Conservation (phyloP, 768 basidiomycete genomes). For the Lactifluus hygrophoroides region DNA sequence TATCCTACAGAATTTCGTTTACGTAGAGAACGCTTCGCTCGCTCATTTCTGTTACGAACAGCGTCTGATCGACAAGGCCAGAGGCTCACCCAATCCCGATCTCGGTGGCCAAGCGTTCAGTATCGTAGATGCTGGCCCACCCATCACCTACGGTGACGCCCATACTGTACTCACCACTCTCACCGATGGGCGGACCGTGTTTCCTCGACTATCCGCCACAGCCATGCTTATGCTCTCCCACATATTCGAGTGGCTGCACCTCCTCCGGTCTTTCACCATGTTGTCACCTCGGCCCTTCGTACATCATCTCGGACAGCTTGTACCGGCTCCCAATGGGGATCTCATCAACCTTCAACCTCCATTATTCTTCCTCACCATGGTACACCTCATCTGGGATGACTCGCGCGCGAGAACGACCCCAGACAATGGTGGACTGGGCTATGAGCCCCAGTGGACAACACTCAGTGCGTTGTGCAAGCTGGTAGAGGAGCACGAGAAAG, state of each 20-base stretch:
- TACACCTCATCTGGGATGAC: constrained; percentile 35
- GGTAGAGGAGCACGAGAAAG: constrained; percentile 26
- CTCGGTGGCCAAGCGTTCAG: constrained; percentile 67
- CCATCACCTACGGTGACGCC: constrained; percentile 54
- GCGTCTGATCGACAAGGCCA: constrained; percentile 48
- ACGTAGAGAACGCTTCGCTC: constrained; percentile 69
- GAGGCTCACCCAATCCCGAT: constrained; percentile 42
- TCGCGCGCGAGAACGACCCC: constrained; percentile 30
- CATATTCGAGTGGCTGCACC: constrained; percentile 43
- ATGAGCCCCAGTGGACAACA: constrained; percentile 26
- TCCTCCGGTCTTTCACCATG: constrained; percentile 23
- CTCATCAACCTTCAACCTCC: constrained; percentile 34
- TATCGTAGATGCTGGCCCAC: constrained; percentile 56
- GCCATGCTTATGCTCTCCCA: constrained; percentile 56
- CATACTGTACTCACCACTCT: constrained; percentile 48
- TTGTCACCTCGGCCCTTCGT: constrained; percentile 25
- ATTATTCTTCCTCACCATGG: constrained; percentile 28
- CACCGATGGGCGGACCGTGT: constrained; percentile 46
- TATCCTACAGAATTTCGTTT: constrained; percentile 54
- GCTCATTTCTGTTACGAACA: constrained; percentile 69
- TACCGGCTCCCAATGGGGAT: constrained; percentile 27
- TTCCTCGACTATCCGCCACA: constrained; percentile 51
- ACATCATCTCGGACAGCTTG: constrained; percentile 26
- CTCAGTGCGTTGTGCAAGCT: constrained; percentile 31
- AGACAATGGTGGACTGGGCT: constrained; percentile 33